Percentiles rank a stretch among this genome's conserved stretches.
These are phyloP conservation scores for Comarum palustre DNA, from an alignment of 306 rosid genomes.

Conservation along the genomic window DNA sequence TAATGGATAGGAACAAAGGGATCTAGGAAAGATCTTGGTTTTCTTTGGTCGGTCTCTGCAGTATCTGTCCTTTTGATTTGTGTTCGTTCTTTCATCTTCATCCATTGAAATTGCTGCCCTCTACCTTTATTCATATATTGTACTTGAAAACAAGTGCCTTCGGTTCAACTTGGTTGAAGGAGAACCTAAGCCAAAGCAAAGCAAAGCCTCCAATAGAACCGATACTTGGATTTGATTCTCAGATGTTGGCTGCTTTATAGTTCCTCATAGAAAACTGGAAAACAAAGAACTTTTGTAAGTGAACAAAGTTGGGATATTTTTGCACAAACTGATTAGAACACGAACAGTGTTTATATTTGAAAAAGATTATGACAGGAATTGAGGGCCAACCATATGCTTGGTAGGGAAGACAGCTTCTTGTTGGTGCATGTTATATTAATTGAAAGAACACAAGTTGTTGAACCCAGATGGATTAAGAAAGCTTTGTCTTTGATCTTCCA, in stretches of 20 bases:
- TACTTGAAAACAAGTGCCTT: constrained; percentile 36
- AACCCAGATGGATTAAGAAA: constrained; percentile 63
- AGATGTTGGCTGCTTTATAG: neutral
- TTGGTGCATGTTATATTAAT: constrained; percentile 25
- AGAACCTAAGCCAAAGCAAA: neutral
- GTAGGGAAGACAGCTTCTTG: constrained; percentile 43
- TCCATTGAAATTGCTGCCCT: constrained; percentile 34
- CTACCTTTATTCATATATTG: constrained; percentile 52
- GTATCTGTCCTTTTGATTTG: constrained; percentile 33
- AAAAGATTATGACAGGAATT: constrained; percentile 27
- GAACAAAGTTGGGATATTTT: neutral
- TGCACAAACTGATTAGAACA: neutral
- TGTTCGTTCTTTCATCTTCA: constrained; percentile 37
- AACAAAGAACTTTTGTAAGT: neutral
- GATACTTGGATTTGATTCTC: neutral
- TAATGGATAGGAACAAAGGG: constrained; percentile 42
- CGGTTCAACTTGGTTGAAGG: neutral
- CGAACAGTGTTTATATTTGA: constrained; percentile 3
- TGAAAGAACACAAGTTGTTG: constrained; percentile 54
- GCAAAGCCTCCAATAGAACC: constrained; percentile 19
- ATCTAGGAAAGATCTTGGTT: constrained; percentile 64
- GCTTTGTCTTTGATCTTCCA: constrained; percentile 71
- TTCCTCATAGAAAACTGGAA: neutral
- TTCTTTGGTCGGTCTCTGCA: constrained; percentile 51
- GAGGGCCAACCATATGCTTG: constrained; percentile 51